Base-by-base conservation (phyloP, 257 asterid species). In the Vinca minor region DNA sequence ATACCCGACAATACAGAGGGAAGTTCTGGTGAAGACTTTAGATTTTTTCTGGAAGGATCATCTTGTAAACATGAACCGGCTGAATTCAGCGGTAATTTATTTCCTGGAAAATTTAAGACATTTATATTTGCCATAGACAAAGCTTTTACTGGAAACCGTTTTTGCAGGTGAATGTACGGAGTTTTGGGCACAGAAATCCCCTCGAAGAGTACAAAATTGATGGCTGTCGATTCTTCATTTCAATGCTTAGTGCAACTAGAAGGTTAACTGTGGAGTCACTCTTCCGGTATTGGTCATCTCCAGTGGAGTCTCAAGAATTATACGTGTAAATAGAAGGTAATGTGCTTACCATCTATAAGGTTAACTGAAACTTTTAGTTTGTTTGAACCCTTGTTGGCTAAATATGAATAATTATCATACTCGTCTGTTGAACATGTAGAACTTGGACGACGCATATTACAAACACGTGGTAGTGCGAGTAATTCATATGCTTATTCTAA, bases 11-110 rank as follows among this genome's bases (percentile, higher is more conserved):
- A 69, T 67, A 29, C 74, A 89, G 98, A 87, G 89, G 85, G 91
- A 84, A 11, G 97, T 93, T 69, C 82, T 93, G 59, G 81, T 93
- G 78, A 90, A 89, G 79, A 89, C 95, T 66, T 79, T 93, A 45
- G 98, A 93, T 83, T 84, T 88, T 76, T 93, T 89, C 77, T 93
- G 98, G 98, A 84, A 96, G 85, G 98, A 93, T 77, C 98, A 93
- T 74, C 95, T 93, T 46, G 89, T 93, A 73, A 93, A 93, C 86
- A 93, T 93, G 98, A 93, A 93, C 82, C 73, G 84, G 70, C 98
- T 93, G 66, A 89, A 83, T 76, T 93, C 98, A 28, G 93, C 97
- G 84, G 98, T 92, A 83, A 21, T 48, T 46, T 34, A 63, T 50
- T 49, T 35, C 32, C 39, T n/a, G 11, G 59, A 23, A 28, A n/a